phyloP scores from a whole-genome alignment of 1,284 basidiomycete genomes.

The Megacollybia platyphylla region DNA sequence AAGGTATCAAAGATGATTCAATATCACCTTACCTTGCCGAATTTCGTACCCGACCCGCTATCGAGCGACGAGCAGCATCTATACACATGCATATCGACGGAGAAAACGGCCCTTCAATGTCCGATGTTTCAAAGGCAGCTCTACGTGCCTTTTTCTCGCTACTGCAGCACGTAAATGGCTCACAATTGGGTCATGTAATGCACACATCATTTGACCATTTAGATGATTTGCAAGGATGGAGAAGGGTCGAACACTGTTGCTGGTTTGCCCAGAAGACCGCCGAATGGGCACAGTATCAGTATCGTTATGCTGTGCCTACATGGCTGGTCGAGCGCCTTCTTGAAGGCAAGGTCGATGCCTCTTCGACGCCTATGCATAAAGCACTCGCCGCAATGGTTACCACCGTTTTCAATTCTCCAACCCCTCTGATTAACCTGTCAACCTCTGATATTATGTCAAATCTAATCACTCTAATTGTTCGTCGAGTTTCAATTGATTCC shows the following conservation, averaged over 20 bases:
- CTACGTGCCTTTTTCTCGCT: constrained; percentile 66
- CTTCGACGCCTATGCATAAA: constrained; percentile 43
- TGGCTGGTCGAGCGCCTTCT: constrained; percentile 75
- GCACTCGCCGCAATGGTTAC: constrained; percentile 77
- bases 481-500: constrained; percentile 51
- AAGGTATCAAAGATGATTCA: constrained; percentile 51
- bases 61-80: constrained; percentile 74
- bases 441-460: constrained; percentile 82
- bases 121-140: constrained; percentile 67
- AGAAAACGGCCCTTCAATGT: constrained; percentile 69
- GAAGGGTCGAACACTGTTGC: constrained; percentile 59
- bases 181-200: constrained; percentile 65
- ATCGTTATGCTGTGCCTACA: constrained; percentile 83
- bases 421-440: constrained; percentile 80
- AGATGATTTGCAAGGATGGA: constrained; percentile 58
- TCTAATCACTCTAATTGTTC: constrained; percentile 63
- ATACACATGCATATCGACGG: constrained; percentile 82
- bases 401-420: constrained; percentile 73
- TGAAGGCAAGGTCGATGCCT: constrained; percentile 48
- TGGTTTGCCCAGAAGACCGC: constrained; percentile 74
- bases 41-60: constrained; percentile 62
- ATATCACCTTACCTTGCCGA: constrained; percentile 70
- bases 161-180: constrained; percentile 65
- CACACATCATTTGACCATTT: constrained; percentile 60
- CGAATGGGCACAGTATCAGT: constrained; percentile 85